Conservation (phyloP, 352 stramenopile species). For the Phytophthora pinifolia region DNA sequence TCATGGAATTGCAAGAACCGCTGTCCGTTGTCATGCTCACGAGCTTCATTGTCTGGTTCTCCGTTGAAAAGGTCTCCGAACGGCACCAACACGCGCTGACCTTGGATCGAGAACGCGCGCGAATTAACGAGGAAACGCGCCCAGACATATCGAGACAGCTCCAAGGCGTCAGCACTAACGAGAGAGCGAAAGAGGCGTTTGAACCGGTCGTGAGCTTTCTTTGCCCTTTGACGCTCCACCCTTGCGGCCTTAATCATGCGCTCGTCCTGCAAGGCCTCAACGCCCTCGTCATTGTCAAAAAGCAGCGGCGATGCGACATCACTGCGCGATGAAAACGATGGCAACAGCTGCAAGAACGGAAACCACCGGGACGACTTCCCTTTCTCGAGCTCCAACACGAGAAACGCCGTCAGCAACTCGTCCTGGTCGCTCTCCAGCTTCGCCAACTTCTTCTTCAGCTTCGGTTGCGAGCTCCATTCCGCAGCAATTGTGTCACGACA, state of each 20-base stretch:
- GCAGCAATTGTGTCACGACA: conserved; percentile 41
- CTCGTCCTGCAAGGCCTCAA: conserved; percentile 50
- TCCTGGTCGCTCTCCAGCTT: conserved; percentile 39
- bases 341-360: conserved; percentile 57
- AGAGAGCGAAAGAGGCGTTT: conserved; percentile 42
- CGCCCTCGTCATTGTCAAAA: conserved; percentile 23
- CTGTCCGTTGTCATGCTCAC: conserved; percentile 40
- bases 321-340: conserved; percentile 17
- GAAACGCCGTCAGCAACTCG: conserved; percentile 64
- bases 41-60: conserved; percentile 31
- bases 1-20: conserved; percentile 66
- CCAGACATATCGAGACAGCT: conserved; percentile 39
- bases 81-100: conserved; percentile 75
- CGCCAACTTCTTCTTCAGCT: conserved; percentile 36
- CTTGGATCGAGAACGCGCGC: conserved; percentile 76
- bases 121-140: conserved; percentile 68
- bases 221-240: conserved; percentile 27
- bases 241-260: conserved; percentile 34
- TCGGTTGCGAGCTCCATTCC: conserved; percentile 18
- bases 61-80: conserved; percentile 91
- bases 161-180: conserved; percentile 5
- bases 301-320: conserved; percentile 40
- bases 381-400: conserved; percentile 56
- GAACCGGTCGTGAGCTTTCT: conserved; percentile 44
- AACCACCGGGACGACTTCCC: conserved; percentile 40